Base-by-base conservation (phyloP, 164 flowering plant genomes). In the Macadamia integrifolia region DNA sequence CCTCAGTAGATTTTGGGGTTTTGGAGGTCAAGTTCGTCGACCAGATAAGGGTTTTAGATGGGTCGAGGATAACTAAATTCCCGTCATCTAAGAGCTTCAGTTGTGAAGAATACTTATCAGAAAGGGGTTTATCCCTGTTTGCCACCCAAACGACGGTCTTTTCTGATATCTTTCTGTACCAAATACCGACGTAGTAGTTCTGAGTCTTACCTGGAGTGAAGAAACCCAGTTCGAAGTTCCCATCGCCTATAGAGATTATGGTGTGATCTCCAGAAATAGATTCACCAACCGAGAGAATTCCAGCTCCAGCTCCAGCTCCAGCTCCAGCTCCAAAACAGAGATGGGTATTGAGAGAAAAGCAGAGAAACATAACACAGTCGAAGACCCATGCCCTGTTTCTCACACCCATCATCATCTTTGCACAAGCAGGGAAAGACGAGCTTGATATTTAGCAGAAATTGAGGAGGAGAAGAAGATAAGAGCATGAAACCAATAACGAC, bases 101-200 rank as follows among this genome's bases (percentile, higher is more conserved):
- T n/a, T 67, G 69, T 1, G 86, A 67, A 15, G 80, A 74, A 58
- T 32, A 44, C 9, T 15, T 71, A 75, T 86, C 85, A 32, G 79
- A 69, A 15, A 85, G 28, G 9, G 88, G 85, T 6, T 7, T 74
- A 3, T 83, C 85, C 65, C 90, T 83, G 61, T 88, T 88, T 52
- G 89, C 90, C 10, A 86, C 90, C 90, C 93, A 86, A 64, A 82
- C 87, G 15, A 67, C 10, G 6, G 87, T 83, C 42, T 9, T 74
- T 5, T 0, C 10, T 11, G 79, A 64, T 0, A 85, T 49, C n/a
- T 71, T 65, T 0, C 68, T 71, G 71, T 82, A 84, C 93, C 89
- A 86, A 5, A 85, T 81, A 57, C 88, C 86, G 30, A 85, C 66
- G 50, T 87, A 87, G 75, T 74, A 72, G 62, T 78, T 76, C 40